These are phyloP conservation scores for Forsythia viridissima DNA, from an alignment of 257 asterid species.

Conservation along the genomic window DNA sequence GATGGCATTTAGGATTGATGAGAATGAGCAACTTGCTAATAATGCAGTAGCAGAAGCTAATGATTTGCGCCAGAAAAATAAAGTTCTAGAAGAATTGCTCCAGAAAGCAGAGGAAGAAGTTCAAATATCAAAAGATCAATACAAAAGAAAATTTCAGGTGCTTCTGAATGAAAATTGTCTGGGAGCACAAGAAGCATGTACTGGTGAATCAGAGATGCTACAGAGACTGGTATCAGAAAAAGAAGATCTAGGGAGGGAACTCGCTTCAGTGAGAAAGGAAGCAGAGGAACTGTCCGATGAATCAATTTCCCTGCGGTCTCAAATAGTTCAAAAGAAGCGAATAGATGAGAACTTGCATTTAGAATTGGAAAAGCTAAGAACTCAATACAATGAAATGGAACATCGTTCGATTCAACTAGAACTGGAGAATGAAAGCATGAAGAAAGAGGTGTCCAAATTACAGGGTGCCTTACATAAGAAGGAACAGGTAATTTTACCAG, in stretches of 20 bases:
- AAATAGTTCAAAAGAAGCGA: slow-evolving; percentile 56
- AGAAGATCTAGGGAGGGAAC: slow-evolving; percentile 49
- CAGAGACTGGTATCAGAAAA: slow-evolving; percentile 50
- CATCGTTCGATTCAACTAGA: slow-evolving; percentile 42
- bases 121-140: slow-evolving; percentile 37
- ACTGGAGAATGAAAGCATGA: slow-evolving; percentile 63
- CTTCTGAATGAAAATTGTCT: slow-evolving; percentile 13
- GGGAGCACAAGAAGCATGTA: slow-evolving; percentile 23
- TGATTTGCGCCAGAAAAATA: slow-evolving; percentile 55
- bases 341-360: slow-evolving; percentile 58
- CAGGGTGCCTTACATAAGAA: slow-evolving; percentile 43
- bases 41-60: slow-evolving; percentile 57
- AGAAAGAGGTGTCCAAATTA: slow-evolving; percentile 55
- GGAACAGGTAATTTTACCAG: slow-evolving; percentile 48
- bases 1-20: slow-evolving; percentile 58
- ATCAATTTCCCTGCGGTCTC: slow-evolving; percentile 53
- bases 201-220: slow-evolving; percentile 37
- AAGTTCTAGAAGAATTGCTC: slow-evolving; percentile 59
- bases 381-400: slow-evolving; percentile 52
- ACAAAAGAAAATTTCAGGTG: slow-evolving; percentile 41
- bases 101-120: slow-evolving; percentile 57
- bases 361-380: slow-evolving; percentile 62
- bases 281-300: slow-evolving; percentile 52
- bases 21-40: slow-evolving; percentile 57
- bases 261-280: slow-evolving; percentile 53